These are phyloP conservation scores for Apophysomyces elegans DNA, from an alignment of 371 early-diverging fungal genomes.

Conservation along the genomic window DNA sequence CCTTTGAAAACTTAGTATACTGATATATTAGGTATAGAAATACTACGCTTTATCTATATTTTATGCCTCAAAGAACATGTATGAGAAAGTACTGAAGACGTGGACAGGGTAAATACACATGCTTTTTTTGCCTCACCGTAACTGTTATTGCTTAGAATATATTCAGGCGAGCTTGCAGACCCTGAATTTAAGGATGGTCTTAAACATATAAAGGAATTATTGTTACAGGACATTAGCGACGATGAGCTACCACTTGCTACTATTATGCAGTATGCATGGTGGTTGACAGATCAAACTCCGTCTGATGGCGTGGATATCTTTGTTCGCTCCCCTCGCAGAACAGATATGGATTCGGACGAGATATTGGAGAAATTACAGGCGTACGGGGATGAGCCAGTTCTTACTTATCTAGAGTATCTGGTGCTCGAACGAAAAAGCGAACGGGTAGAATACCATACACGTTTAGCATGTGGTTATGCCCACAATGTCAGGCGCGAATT, in stretches of 20 bases:
- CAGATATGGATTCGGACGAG: slow-evolving; percentile 57
- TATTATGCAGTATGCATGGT: slow-evolving; percentile 64
- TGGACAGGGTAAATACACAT: slow-evolving; percentile 63
- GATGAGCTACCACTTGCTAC: slow-evolving; percentile 42
- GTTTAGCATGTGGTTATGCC: slow-evolving; percentile 57
- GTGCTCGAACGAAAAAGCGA: slow-evolving; percentile 55
- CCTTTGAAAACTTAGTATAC: not conserved
- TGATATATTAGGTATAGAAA: slow-evolving; percentile 34
- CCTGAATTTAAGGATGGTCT: slow-evolving; percentile 58
- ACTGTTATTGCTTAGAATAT: slow-evolving; percentile 42
- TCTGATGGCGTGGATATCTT: slow-evolving; percentile 54
- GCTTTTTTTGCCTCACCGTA: not conserved
- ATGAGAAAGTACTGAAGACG: slow-evolving; percentile 60
- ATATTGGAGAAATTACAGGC: slow-evolving; percentile 51
- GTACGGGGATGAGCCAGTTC: slow-evolving; percentile 44
- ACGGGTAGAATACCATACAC: slow-evolving; percentile 51
- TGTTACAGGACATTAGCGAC: slow-evolving; percentile 32
- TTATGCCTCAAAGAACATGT: slow-evolving; percentile 58
- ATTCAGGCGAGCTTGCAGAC: slow-evolving; percentile 56
- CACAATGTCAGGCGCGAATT: slow-evolving; percentile 45
- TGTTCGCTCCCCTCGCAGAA: slow-evolving; percentile 50
- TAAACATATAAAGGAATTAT: slow-evolving; percentile 47
- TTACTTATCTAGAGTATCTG: slow-evolving; percentile 63
- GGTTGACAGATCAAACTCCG: slow-evolving; percentile 59
- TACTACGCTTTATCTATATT: slow-evolving; percentile 70